These are phyloP conservation scores for Geum urbanum DNA, from an alignment of 306 rosid genomes.

Conservation along the genomic window DNA sequence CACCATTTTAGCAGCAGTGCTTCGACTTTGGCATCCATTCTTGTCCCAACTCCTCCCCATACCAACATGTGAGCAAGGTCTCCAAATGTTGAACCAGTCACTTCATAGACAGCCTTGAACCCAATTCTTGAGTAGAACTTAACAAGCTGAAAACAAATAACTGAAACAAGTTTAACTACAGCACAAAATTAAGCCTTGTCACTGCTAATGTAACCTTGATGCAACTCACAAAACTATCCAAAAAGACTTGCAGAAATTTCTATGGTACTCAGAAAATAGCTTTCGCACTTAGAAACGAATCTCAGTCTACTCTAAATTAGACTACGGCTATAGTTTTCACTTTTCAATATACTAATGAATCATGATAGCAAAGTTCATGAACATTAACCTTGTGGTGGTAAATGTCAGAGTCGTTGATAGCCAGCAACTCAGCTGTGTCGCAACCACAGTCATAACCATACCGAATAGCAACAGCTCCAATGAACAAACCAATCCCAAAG, in stretches of 20 bases:
- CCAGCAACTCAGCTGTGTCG: slow-evolving; percentile 62
- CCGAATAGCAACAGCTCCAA: slow-evolving; percentile 82
- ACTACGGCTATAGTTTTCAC: slow-evolving; percentile 3
- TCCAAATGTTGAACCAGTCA: slow-evolving; percentile 54
- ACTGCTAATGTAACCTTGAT: background rate
- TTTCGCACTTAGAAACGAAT: background rate
- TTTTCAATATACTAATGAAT: background rate
- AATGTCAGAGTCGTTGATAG: slow-evolving; percentile 76
- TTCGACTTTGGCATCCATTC: slow-evolving; percentile 75
- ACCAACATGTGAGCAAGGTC: slow-evolving; percentile 66
- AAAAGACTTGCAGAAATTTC: background rate
- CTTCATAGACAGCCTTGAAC: slow-evolving; percentile 62
- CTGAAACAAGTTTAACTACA: background rate
- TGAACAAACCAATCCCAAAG: slow-evolving; percentile 80
- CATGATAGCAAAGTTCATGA: background rate
- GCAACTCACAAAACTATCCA: background rate
- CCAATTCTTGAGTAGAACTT: slow-evolving; percentile 82
- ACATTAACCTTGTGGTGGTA: slow-evolving; percentile 71
- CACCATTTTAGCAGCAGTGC: slow-evolving; percentile 73
- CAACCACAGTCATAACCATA: slow-evolving; percentile 73
- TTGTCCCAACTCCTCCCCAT: slow-evolving; percentile 90
- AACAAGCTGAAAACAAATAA: slow-evolving; percentile 45
- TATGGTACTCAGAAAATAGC: background rate
- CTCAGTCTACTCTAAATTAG: background rate
- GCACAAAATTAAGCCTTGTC: background rate